Base-by-base conservation (phyloP, 2,329 filamentous ascomycete species). In the Hortaea sp. region DNA sequence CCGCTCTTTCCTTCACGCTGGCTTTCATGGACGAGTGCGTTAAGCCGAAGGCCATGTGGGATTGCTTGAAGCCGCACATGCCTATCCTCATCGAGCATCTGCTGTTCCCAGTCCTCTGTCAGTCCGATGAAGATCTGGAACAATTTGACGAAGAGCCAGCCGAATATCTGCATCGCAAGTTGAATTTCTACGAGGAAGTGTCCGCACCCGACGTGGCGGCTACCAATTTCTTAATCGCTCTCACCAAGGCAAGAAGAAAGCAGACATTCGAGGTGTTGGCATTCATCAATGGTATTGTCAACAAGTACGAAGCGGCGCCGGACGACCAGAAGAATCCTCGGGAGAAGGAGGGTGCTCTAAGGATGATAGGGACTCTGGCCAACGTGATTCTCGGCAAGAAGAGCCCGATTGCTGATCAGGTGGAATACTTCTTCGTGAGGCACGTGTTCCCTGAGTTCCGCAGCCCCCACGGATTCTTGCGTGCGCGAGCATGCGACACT, bases 401-500 rank as follows among this genome's bases (percentile, higher is more conserved):
- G 77, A 95, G 89, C 62, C 92, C 92, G 1, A 95, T 98, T 55
- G 92, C 90, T 32, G 85, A 95, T 62, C 88, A 97, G 67, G 89
- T 97, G 47, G 92, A 98, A 67, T 95, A 95, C 67, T 98, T 98
- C 75, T 85, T 98, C 56, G 90, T 97, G 44, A 85, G 90, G 61
- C 94, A 97, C 62, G 92, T 98, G 47, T 97, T 98, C 73, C 92
- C 92, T 41, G 92, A 98, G 62, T 98, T 98, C 73, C 82, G 87
- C 57, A 97, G 88, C 68, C 76, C 81, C 10, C 86, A 94, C 62
- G 92, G 90, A 32, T 97, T 89, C 70, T 79, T 98, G 42, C 85
- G 92, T 47, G 92, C 92, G 31, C 84, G 92, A 53, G 92, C 92
- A 54, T 98, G 92, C 68, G 90, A 98, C 64, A 95, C 90, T 0